These are phyloP conservation scores for Phytophthora sansomeana DNA, from an alignment of 352 stramenopile genomes.

Conservation along the genomic window DNA sequence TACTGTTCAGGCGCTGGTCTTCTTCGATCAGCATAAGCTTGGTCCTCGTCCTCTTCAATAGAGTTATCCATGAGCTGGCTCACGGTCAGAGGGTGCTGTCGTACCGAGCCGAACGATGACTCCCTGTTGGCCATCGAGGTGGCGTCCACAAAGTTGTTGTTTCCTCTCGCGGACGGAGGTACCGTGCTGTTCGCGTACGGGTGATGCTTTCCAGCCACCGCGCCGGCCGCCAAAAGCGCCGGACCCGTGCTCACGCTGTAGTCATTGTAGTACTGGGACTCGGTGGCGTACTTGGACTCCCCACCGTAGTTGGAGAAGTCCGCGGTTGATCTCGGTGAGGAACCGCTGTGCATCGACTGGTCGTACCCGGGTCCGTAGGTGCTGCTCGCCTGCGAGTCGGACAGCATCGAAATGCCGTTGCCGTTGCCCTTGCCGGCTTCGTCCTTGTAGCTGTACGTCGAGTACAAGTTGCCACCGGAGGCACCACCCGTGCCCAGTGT, in stretches of 20 bases:
- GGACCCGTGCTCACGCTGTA: slow-evolving; percentile 38
- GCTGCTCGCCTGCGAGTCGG: slow-evolving; percentile 34
- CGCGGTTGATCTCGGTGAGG: slow-evolving; percentile 30
- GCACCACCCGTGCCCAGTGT: slow-evolving; percentile 24
- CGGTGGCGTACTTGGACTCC: slow-evolving; percentile 14
- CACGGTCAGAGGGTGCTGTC: slow-evolving; percentile 34
- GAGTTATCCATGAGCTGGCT: slow-evolving; percentile 36
- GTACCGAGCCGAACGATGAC: slow-evolving; percentile 27
- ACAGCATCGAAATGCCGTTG: slow-evolving; percentile 33
- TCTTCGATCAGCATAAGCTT: slow-evolving; percentile 23
- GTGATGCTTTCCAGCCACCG: slow-evolving; percentile 12
- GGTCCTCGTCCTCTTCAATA: slow-evolving; percentile 20
- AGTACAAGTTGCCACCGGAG: slow-evolving; percentile 30
- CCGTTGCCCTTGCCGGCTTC: slow-evolving; percentile 23
- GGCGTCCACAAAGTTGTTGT: slow-evolving; percentile 36
- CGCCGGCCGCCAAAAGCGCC: slow-evolving; percentile 16
- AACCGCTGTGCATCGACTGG: slow-evolving; percentile 27
- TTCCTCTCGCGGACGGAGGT: background rate
- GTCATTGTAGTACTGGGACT: slow-evolving; percentile 47
- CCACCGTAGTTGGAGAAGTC: slow-evolving; percentile 43
- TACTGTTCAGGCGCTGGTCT: slow-evolving; percentile 5
- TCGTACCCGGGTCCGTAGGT: slow-evolving; percentile 24
- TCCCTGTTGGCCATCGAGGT: slow-evolving; percentile 16
- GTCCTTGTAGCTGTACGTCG: slow-evolving; percentile 42
- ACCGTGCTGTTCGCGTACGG: slow-evolving; percentile 20